These are phyloP conservation scores for Microdochium trichocladiopsis DNA, from an alignment of 2,329 filamentous ascomycete genomes.

Conservation along the genomic window DNA sequence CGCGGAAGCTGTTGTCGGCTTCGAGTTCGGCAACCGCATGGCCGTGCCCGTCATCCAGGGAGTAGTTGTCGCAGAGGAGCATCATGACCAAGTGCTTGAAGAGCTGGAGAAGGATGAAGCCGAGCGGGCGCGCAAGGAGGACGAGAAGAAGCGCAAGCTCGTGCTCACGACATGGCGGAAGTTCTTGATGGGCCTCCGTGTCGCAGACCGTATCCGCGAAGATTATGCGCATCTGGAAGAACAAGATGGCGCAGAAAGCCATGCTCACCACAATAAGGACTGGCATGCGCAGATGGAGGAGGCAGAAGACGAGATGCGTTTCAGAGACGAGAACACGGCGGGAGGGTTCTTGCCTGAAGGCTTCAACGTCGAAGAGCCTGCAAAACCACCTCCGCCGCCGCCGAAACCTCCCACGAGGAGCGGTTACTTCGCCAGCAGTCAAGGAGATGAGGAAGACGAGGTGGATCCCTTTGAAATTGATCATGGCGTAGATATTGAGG, in stretches of 20 bases:
- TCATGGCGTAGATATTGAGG: background rate
- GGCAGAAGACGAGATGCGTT: slow-evolving; percentile 10
- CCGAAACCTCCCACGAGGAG: slow-evolving; percentile 16
- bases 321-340: slow-evolving; percentile 42
- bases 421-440: slow-evolving; percentile 41
- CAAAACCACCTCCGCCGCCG: slow-evolving; percentile 13
- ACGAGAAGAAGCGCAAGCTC: slow-evolving; percentile 71
- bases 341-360: slow-evolving; percentile 57
- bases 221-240: slow-evolving; percentile 66
- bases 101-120: slow-evolving; percentile 73
- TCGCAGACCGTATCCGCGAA: slow-evolving; percentile 66
- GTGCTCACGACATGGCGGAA: slow-evolving; percentile 77
- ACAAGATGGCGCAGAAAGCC: slow-evolving; percentile 33
- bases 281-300: slow-evolving; percentile 14
- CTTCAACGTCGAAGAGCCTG: slow-evolving; percentile 40
- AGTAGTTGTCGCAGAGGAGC: slow-evolving; percentile 78
- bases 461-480: slow-evolving; percentile 10
- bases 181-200: slow-evolving; percentile 77
- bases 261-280: slow-evolving; percentile 30
- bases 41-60: slow-evolving; percentile 89
- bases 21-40: slow-evolving; percentile 92
- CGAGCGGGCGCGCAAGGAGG: slow-evolving; percentile 70
- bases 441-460: slow-evolving; percentile 33
- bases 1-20: slow-evolving; percentile 90
- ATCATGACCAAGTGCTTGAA: slow-evolving; percentile 67